phyloP scores from a whole-genome alignment of 2,329 filamentous ascomycete species.

The Phyllosticta ampelicida region DNA sequence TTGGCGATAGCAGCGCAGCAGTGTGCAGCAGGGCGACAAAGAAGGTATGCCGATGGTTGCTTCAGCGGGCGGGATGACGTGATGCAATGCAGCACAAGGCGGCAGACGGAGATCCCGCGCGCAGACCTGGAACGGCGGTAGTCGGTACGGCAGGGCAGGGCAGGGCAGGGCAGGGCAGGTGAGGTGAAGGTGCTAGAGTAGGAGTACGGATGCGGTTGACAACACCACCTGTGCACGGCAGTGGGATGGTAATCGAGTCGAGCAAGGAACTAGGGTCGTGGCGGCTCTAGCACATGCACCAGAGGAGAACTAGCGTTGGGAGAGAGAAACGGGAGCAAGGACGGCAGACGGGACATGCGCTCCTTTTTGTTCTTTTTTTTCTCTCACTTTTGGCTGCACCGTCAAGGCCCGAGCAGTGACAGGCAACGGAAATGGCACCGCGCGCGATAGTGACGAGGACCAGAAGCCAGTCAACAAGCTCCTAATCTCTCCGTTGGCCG shows the following conservation, averaged over 20 bases:
- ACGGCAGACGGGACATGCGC: background rate
- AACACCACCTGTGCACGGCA: no score
- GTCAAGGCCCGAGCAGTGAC: background rate
- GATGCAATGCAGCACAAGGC: conserved; percentile 6
- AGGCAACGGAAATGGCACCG: background rate
- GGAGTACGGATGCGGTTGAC: no score
- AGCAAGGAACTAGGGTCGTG: background rate
- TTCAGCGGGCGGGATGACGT: conserved; percentile 17
- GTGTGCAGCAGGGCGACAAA: conserved; percentile 12
- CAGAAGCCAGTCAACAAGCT: background rate
- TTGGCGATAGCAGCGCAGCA: background rate
- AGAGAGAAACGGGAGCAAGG: background rate
- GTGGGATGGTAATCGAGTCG: no score
- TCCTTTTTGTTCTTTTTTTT: background rate
- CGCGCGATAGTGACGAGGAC: background rate
- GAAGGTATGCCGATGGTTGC: conserved; percentile 19
- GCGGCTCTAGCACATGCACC: background rate
- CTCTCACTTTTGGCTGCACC: background rate
- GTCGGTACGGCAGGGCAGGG: background rate
- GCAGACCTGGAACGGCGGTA: background rate
- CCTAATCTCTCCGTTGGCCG: background rate
- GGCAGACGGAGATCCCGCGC: background rate
- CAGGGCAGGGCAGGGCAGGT: background rate
- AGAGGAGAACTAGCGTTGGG: no score
- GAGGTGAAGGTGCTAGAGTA: background rate